Base-by-base conservation (phyloP, 495 filamentous ascomycete genomes). In the Hypoxylon trugodes region DNA sequence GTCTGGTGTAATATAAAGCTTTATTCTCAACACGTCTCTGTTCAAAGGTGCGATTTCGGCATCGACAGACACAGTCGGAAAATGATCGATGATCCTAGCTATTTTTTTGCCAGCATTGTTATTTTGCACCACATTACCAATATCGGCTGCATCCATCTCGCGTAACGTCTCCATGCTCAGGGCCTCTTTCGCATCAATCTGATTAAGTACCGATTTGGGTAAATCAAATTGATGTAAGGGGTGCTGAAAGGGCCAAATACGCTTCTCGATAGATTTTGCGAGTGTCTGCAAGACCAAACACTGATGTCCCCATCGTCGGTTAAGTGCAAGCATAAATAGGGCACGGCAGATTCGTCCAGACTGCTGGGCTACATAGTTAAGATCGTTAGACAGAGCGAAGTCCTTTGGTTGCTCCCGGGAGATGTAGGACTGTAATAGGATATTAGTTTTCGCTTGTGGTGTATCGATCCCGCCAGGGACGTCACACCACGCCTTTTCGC, bases 321-420 rank as follows among this genome's bases (percentile, higher is more conserved):
- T 97, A 45, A 99, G 76, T 2, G 95, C 93, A 65, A 98, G 96
- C 91, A 97, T 96, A 75, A 99, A 99, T 5, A 99, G 76, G 12
- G 95, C 90, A 50, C 95, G 85, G 72, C 93, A 97, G 49, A 99
- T 98, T 72, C 95, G 87, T 2, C 92, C 91, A 8, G 96, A 86
- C 69, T 98, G 97, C 73, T 99, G 95, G 1, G 96, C 90, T 22
- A 99, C 91, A 73, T 99, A 99, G 52, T 90, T 91, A 2, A 88
- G 87, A 73, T 99, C 95, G 13, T 93, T 97, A 0, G 89, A 84
- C 22, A 99, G 74, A 5, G 94, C 91, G 75, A 96, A 99, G 71
- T 99, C 96, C 48, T 97, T 92, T 8, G 96, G 80, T 62, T 87
- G 87, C 0, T 85, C 91, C 52, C 87, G 82, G n/a, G 94, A 97